Evolutionary conservation across 2,329 filamentous ascomycete genomes (phyloP), one percentile per base, ranked within the genome.

Genomic region (Colletotrichum limetticola): DNA sequence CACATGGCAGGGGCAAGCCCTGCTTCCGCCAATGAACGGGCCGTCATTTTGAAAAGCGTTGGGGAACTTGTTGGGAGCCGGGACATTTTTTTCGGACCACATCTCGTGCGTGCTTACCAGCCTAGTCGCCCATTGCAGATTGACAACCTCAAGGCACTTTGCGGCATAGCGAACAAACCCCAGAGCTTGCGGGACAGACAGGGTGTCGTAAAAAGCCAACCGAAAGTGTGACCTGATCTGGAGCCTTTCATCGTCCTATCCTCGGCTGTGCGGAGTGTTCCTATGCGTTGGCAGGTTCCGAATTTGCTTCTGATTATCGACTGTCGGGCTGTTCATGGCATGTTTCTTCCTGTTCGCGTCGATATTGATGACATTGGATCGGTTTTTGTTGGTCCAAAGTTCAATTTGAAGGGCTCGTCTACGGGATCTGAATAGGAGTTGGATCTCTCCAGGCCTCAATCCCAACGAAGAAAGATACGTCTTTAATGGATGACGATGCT

Each of bases 1-100:
- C 71, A 65, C 66, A 73, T 61, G 60, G 66, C 66, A 72, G 56
- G 70, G 70, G 35, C 24, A 9, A 12, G 1, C 66, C 70, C 71
- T 60, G 61, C 30, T 32, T 37, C n/a, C 30, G 53, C 71, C 71
- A 73, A 73, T 71, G 66, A 73, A 19, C 42, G 32, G 37, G 32
- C 60, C 46, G 60, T 37, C 60, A 73, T 65, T 66, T 61, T 56
- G 49, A 71, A 72, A 73, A 73, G 71, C 71, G 71, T 73, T 73
- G 71, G 71, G 70, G 60, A 70, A 70, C 55, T 73, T 73, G 71
- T 73, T 73, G 71, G 71, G 71, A 71, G 61, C 60, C 24, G 60
- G 71, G 71, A 37, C 60, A 26, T 71, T 35, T 64, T 66, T 57
- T 42, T 62, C 65, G 71, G 66, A 73, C 71, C 66, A 46, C 71